Conservation (phyloP, 306 rosid genomes). For the Glycyrrhiza uralensis region DNA sequence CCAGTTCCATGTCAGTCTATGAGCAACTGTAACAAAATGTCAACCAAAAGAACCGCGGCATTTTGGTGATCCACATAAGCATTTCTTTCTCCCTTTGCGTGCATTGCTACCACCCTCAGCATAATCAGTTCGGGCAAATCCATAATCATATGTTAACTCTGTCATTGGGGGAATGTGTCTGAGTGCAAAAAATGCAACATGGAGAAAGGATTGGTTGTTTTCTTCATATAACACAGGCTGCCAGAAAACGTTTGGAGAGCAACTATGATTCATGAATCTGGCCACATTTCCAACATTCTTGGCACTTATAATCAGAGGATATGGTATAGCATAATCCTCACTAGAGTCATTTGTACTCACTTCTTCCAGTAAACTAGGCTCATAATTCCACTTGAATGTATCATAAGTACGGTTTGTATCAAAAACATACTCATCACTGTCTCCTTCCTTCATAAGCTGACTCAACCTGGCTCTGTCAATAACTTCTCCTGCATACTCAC, state of each 20-base stretch:
- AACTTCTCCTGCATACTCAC: conserved; percentile 71
- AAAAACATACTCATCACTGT: conserved; percentile 48
- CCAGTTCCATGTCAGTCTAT: conserved; percentile 18
- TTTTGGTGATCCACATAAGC: conserved; percentile 52
- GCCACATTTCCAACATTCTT: conserved; percentile 65
- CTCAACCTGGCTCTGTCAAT: conserved; percentile 43
- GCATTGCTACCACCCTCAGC: conserved; percentile 38
- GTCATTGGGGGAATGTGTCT: conserved; percentile 67
- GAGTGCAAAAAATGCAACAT: conserved; percentile 57
- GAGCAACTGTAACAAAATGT: conserved; percentile 11
- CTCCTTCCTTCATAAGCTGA: conserved; percentile 36
- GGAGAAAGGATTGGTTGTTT: conserved; percentile 52
- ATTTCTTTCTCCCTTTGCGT: conserved; percentile 44
- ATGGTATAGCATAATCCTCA: conserved; percentile 47
- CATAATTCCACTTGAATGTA: conserved; percentile 60
- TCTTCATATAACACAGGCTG: conserved; percentile 62
- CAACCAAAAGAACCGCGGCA: conserved; percentile 56
- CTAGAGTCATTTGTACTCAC: conserved; percentile 29
- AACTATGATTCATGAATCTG: conserved; percentile 71
- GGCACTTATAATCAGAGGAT: conserved; percentile 54
- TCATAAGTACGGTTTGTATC: conserved; percentile 50
- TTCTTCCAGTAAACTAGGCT: conserved; percentile 50
- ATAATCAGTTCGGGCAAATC: conserved; percentile 29
- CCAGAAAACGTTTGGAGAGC: conserved; percentile 73
- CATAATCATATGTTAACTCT: conserved; percentile 72